A percentile compares a stretch with the other conserved stretches of the same genome.
These are phyloP conservation scores for Suillus decipiens DNA, from an alignment of 768 basidiomycete species.

Conservation along the genomic window DNA sequence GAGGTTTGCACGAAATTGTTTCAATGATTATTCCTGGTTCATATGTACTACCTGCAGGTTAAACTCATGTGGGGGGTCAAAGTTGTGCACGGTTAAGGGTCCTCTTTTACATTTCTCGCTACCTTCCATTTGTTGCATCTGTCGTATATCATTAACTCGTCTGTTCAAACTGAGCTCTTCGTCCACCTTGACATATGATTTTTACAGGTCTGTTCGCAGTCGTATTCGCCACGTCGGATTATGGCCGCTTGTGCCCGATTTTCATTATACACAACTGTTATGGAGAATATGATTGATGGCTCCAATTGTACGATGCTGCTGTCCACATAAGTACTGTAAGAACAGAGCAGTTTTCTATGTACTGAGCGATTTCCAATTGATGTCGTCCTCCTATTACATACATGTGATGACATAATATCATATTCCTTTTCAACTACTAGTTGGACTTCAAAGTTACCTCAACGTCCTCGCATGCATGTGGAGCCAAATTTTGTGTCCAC, in stretches of 20 bases:
- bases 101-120: conserved; percentile 9
- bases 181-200: background rate
- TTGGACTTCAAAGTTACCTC: background rate
- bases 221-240: background rate
- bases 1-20: conserved; percentile 1
- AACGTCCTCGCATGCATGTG: background rate
- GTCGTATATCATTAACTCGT: background rate
- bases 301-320: conserved; percentile 4
- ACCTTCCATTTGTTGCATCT: conserved; percentile 9
- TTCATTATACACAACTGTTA: background rate
- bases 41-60: background rate
- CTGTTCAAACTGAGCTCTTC: background rate
- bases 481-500: background rate
- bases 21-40: too few relatives aligned
- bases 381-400: too few relatives aligned
- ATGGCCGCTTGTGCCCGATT: background rate
- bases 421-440: too few relatives aligned
- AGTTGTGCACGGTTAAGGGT: conserved; percentile 5
- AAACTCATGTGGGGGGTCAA: conserved; percentile 7
- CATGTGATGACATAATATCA: too few relatives aligned
- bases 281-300: background rate
- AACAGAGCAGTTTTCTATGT: too few relatives aligned
- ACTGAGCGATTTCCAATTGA: too few relatives aligned
- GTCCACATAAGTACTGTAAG: too few relatives aligned
- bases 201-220: background rate